A percentile compares a stretch with the other conserved stretches of the same genome.
Conservation (phyloP, 306 rosid genomes). For the Glycine soja region DNA sequence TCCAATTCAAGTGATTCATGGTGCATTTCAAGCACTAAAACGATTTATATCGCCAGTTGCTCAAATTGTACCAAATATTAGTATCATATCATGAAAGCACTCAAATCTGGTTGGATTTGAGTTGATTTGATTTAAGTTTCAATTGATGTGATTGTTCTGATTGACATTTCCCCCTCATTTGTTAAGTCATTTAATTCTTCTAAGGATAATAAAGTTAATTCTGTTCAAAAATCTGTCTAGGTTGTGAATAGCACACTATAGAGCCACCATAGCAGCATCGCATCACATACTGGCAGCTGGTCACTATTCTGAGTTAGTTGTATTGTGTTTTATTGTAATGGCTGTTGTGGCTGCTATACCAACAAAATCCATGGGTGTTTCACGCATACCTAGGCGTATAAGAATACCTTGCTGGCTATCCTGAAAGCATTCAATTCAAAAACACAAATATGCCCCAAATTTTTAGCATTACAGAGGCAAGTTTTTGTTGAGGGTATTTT, state of each 20-base stretch:
- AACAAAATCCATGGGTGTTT: background rate
- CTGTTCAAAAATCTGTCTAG: background rate
- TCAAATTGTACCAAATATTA: too few relatives aligned
- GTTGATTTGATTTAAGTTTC: background rate
- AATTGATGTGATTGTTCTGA: background rate
- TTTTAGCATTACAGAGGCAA: background rate
- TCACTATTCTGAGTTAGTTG: background rate
- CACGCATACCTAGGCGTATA: background rate
- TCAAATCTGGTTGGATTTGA: background rate
- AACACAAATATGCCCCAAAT: background rate
- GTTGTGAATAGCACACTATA: background rate
- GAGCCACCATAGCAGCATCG: background rate
- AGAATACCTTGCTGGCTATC: too few relatives aligned
- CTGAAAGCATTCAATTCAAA: background rate
- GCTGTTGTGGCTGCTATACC: background rate
- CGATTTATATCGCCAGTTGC: too few relatives aligned
- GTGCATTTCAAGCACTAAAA: too few relatives aligned
- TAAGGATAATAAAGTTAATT: background rate
- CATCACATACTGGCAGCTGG: background rate
- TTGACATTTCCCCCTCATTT: background rate
- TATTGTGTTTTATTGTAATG: background rate
- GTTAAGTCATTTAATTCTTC: constrained; percentile 12
- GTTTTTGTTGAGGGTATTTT: background rate
- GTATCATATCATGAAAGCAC: too few relatives aligned
- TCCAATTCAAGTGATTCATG: too few relatives aligned